Evolutionary conservation across 1,139 yeast species (phyloP).

Genomic region (Sugiyamaella pinicola): DNA sequence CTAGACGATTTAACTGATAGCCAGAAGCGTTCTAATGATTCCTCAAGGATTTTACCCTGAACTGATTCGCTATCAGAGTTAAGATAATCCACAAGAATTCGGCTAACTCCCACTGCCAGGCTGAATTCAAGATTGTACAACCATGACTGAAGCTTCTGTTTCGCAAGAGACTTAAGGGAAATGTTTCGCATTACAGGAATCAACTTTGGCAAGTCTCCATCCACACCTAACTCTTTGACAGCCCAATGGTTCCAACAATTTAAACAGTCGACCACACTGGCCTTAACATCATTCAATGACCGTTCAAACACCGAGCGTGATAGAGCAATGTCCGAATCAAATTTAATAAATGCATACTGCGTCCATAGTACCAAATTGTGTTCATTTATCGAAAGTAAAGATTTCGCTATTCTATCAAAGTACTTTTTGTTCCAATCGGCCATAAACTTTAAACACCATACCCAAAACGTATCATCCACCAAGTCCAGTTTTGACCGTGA

Average conservation of each 20-base stretch:
- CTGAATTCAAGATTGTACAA: neutral
- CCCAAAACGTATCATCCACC: slow-evolving; percentile 14
- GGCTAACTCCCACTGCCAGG: neutral
- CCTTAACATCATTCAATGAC: neutral
- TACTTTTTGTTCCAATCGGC: neutral
- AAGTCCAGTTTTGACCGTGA: neutral
- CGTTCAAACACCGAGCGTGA: slow-evolving; percentile 11
- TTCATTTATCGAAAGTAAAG: slow-evolving; percentile 3
- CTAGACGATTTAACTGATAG: neutral
- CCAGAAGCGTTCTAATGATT: slow-evolving; percentile 3
- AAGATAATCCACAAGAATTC: neutral
- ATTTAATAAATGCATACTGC: slow-evolving; percentile 12
- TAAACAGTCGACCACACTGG: neutral
- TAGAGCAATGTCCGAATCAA: slow-evolving; percentile 9
- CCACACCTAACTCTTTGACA: slow-evolving; percentile 3
- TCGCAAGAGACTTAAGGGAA: neutral
- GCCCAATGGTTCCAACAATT: slow-evolving; percentile 15
- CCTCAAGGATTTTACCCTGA: neutral
- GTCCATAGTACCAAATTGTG: slow-evolving; percentile 19
- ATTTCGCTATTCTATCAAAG: slow-evolving; percentile 9
- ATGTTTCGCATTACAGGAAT: neutral
- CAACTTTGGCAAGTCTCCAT: neutral
- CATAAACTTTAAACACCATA: slow-evolving; percentile 22
- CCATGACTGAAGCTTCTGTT: neutral
- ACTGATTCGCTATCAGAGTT: neutral